phyloP scores from a whole-genome alignment of 2,329 filamentous ascomycete genomes.

The Penicillium sumatraense region DNA sequence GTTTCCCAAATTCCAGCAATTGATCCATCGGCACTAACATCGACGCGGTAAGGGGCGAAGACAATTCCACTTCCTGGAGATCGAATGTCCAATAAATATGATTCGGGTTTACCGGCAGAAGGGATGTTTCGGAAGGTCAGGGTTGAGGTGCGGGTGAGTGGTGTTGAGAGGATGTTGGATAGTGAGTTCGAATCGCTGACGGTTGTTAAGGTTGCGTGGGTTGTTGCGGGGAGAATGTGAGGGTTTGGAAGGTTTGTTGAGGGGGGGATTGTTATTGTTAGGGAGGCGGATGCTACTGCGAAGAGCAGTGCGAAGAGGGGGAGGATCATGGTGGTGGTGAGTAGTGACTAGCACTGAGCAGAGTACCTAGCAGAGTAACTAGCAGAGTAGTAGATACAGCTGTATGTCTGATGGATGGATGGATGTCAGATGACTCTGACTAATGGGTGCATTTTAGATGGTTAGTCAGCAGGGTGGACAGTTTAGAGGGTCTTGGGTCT shows the following conservation, averaged over 20 bases:
- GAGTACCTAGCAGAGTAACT: too few relatives aligned
- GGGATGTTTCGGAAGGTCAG: slow-evolving; percentile 78
- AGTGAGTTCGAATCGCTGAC: slow-evolving; percentile 38
- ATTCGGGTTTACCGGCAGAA: slow-evolving; percentile 41
- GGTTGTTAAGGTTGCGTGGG: slow-evolving; percentile 57
- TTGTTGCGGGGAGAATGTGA: slow-evolving; percentile 47
- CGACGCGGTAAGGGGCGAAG: slow-evolving; percentile 81
- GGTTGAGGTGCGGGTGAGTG: slow-evolving; percentile 69
- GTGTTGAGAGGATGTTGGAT: slow-evolving; percentile 62
- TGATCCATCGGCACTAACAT: slow-evolving; percentile 55
- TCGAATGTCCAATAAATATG: slow-evolving; percentile 83
- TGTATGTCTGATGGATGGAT: too few relatives aligned
- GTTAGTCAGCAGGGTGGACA: background rate
- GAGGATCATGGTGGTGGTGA: slow-evolving; percentile 17
- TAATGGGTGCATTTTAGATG: background rate
- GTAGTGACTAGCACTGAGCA: background rate
- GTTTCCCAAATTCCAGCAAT: slow-evolving; percentile 77
- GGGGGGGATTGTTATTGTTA: slow-evolving; percentile 46
- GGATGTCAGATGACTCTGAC: too few relatives aligned
- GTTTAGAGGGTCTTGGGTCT: too few relatives aligned
- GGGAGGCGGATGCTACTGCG: slow-evolving; percentile 25
- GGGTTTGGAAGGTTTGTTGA: slow-evolving; percentile 51
- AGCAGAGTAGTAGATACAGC: too few relatives aligned
- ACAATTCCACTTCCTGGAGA: slow-evolving; percentile 62
- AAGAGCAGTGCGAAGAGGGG: slow-evolving; percentile 24